Evolutionary conservation across 1,284 basidiomycete species (phyloP).

Genomic region (Pseudomicrostroma phylloplanum): DNA sequence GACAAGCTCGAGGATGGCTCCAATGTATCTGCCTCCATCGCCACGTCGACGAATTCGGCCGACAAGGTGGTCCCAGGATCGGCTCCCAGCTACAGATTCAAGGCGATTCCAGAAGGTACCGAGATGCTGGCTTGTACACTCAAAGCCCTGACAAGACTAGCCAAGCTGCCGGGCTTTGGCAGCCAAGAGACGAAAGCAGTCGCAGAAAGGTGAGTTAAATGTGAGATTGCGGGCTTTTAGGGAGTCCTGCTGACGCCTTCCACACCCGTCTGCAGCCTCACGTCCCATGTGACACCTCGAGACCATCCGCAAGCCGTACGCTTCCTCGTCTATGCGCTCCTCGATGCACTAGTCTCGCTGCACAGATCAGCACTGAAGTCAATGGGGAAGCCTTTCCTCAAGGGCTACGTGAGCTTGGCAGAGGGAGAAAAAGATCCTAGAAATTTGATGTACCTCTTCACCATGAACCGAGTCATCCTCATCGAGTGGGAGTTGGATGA

Average conservation of each 20-base stretch:
- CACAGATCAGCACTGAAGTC: slow-evolving; percentile 56
- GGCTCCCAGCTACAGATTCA: slow-evolving; percentile 12
- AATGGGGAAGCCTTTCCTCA: slow-evolving; percentile 56
- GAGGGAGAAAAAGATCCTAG: slow-evolving; percentile 97
- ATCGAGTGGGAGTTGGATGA: slow-evolving; percentile 74
- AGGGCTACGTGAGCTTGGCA: slow-evolving; percentile 70
- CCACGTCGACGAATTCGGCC: slow-evolving; percentile 22
- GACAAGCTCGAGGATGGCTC: slow-evolving; percentile 80
- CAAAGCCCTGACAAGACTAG: slow-evolving; percentile 66
- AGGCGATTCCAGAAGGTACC: slow-evolving; percentile 22
- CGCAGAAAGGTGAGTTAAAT: slow-evolving; percentile 56
- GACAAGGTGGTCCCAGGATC: slow-evolving; percentile 30
- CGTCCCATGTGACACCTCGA: slow-evolving; percentile 72
- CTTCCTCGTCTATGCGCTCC: slow-evolving; percentile 71
- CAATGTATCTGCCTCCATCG: slow-evolving; percentile 31
- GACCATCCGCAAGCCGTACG: slow-evolving; percentile 74
- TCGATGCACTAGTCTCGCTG: slow-evolving; percentile 71
- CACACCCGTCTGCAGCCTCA: slow-evolving; percentile 57
- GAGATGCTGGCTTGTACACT: slow-evolving; percentile 52
- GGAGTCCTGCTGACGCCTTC: not conserved
- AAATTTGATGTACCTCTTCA: slow-evolving; percentile 83
- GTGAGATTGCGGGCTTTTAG: slow-evolving; percentile 51
- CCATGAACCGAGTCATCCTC: slow-evolving; percentile 74
- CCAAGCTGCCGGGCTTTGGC: slow-evolving; percentile 61
- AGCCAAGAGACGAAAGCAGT: slow-evolving; percentile 66